Percentiles rank a stretch among this genome's conserved stretches.
Evolutionary conservation across 352 stramenopile species (phyloP).

Genomic region (Phytopythium oedochilum): DNA sequence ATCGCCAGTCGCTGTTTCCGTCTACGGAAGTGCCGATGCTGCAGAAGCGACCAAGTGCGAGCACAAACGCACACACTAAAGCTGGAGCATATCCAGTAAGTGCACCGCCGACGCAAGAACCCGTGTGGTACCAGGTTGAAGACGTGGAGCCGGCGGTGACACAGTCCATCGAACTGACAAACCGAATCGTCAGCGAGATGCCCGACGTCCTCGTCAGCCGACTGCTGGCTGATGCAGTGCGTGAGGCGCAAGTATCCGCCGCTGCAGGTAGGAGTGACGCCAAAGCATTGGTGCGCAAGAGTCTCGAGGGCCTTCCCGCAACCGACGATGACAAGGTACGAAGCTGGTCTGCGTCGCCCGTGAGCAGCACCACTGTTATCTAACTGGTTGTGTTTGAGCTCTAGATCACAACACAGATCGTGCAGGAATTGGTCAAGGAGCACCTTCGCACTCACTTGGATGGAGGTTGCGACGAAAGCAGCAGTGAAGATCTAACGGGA

Average conservation of each 20-base stretch:
- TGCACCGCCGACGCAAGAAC: not conserved
- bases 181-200: slow-evolving; percentile 2
- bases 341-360: too few relatives aligned
- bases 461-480: not conserved
- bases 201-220: slow-evolving; percentile 29
- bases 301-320: slow-evolving; percentile 27
- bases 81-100: not conserved
- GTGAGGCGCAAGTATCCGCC: not conserved
- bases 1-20: not conserved
- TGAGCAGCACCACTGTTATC: too few relatives aligned
- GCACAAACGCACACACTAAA: not conserved
- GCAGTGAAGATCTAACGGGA: slow-evolving; percentile 23
- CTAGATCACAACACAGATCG: slow-evolving; percentile 14
- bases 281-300: slow-evolving; percentile 15
- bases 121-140: slow-evolving; percentile 1
- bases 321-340: slow-evolving; percentile 19
- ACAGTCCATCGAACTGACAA: slow-evolving; percentile 3
- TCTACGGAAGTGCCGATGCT: slow-evolving; percentile 2
- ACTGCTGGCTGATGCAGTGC: slow-evolving; percentile 13
- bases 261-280: not conserved
- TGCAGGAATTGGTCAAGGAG: slow-evolving; percentile 28
- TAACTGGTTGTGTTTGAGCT: not conserved
- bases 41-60: not conserved
- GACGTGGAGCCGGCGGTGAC: not conserved
- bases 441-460: slow-evolving; percentile 6